phyloP scores from a whole-genome alignment of 495 filamentous ascomycete genomes.

The Amniculicola lignicola region DNA sequence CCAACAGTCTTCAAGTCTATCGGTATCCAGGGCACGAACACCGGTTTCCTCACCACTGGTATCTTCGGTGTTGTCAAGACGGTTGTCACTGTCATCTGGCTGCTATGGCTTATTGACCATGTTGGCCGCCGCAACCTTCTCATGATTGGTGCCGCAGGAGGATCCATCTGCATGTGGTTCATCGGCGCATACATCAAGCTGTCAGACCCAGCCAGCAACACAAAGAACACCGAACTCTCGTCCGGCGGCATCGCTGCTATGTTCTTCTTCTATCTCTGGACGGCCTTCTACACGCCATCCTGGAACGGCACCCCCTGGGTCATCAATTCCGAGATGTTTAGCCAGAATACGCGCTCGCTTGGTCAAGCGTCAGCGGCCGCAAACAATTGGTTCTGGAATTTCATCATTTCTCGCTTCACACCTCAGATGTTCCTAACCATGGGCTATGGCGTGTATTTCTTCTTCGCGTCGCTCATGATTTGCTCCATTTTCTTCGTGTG shows the following conservation, averaged over 20 bases:
- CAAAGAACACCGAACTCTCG: conserved; percentile 42
- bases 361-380: conserved; percentile 66
- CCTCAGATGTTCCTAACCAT: conserved; percentile 72
- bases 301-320: conserved; percentile 62
- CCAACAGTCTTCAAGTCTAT: conserved; percentile 35
- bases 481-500: conserved; percentile 61
- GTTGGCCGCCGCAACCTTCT: conserved; percentile 57
- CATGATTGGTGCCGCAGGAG: conserved; percentile 54
- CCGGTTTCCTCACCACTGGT: conserved; percentile 33
- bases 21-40: conserved; percentile 29
- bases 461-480: conserved; percentile 71
- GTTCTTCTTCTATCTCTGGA: conserved; percentile 81
- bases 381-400: conserved; percentile 76
- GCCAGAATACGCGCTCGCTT: conserved; percentile 46
- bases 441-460: conserved; percentile 73
- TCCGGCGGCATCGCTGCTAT: conserved; percentile 65
- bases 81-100: conserved; percentile 58
- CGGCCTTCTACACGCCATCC: conserved; percentile 69
- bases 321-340: conserved; percentile 43
- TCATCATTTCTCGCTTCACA: conserved; percentile 68
- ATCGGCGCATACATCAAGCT: conserved; percentile 50
- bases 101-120: conserved; percentile 56
- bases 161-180: conserved; percentile 57
- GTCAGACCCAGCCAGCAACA: conserved; percentile 49
- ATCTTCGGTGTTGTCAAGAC: conserved; percentile 43